Base-by-base conservation (phyloP, 768 basidiomycete genomes). In the Tylopilus sp. region DNA sequence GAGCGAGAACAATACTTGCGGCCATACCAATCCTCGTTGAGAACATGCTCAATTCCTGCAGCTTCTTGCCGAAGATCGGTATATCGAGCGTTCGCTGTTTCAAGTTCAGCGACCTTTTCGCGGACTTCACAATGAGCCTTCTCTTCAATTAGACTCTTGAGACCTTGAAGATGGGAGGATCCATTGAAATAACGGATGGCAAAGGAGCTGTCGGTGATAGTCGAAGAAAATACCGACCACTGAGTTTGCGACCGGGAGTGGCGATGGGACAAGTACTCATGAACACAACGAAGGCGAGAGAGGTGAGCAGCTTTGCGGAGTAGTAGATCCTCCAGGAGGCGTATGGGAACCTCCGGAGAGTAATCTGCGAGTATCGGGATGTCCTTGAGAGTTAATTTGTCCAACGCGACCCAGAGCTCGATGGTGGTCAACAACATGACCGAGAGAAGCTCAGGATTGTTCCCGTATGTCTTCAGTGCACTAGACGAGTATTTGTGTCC, bases 371-470 rank as follows among this genome's bases (percentile, higher is more conserved):
- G 51, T 7, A 74, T 51, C 3, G 72, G 65, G 16, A 55, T 64
- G 16, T 55, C 48, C 11, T 24, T 33, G 25, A 64, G 43, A 0
- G 53, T 54, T 9, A 68, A 28, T 8, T 55, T 66, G 49, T 74
- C 74, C 6, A 76, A 52, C 0, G 67, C 74, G 11, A 71, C 51
- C 74, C 73, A 74, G 28, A 74, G 67, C 29, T 79, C 74, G 10
- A 68, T 22, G 12, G 45, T 50, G 1, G 66, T 68, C 42, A 82
- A 60, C 37, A 81, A 55, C 71, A 82, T 76, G 3, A 74, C 48
- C 0, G 78, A 80, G 5, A 66, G 34, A 26, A 67, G 58, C 45
- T 79, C 77, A 2, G 77, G 72, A 28, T 70, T 76, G 12, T 55
- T 54, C 11, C 46, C 33, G 41, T 76, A 78, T 2, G 48, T 49